phyloP scores from a whole-genome alignment of 129 eudicot genomes.

The Ambrosia artemisiifolia region DNA sequence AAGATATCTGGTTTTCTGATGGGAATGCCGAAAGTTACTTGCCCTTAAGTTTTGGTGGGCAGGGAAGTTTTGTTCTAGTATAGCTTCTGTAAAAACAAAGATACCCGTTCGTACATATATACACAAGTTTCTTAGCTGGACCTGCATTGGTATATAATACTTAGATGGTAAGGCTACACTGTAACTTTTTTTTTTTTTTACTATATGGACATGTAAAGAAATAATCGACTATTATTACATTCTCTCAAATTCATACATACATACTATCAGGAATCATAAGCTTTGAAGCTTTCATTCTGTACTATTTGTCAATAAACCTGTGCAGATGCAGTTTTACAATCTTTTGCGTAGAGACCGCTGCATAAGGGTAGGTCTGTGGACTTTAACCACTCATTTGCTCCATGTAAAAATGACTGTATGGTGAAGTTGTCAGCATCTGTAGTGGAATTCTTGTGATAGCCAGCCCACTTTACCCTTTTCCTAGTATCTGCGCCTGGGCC shows the following conservation, averaged over 20 bases:
- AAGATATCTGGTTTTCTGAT: conserved; percentile 9
- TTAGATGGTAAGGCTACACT: conserved; percentile 21
- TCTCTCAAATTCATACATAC: background rate
- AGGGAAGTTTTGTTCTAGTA: conserved; percentile 10
- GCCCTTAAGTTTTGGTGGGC: conserved; percentile 18
- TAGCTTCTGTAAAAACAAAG: conserved; percentile 2
- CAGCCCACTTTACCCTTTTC: conserved; percentile 56
- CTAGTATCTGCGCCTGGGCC: conserved; percentile 84
- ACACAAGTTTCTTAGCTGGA: conserved; percentile 12
- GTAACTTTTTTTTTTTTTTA: background rate
- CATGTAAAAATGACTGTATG: conserved; percentile 62
- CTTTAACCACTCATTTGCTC: conserved; percentile 63
- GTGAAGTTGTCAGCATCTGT: conserved; percentile 47
- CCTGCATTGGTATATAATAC: conserved; percentile 3
- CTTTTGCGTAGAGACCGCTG: conserved; percentile 34
- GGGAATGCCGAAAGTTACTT: conserved; percentile 14
- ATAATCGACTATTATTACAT: conserved; percentile 1
- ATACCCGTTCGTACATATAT: background rate
- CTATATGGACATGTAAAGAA: conserved; percentile 20
- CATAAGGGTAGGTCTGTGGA: conserved; percentile 57
- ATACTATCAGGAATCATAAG: background rate
- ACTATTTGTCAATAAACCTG: conserved; percentile 17
- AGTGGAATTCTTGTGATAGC: conserved; percentile 53
- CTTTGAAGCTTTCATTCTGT: background rate
- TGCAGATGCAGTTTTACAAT: conserved; percentile 23